These are phyloP conservation scores for Hortaea sp. DNA, from an alignment of 2,329 filamentous ascomycete species.

Conservation along the genomic window DNA sequence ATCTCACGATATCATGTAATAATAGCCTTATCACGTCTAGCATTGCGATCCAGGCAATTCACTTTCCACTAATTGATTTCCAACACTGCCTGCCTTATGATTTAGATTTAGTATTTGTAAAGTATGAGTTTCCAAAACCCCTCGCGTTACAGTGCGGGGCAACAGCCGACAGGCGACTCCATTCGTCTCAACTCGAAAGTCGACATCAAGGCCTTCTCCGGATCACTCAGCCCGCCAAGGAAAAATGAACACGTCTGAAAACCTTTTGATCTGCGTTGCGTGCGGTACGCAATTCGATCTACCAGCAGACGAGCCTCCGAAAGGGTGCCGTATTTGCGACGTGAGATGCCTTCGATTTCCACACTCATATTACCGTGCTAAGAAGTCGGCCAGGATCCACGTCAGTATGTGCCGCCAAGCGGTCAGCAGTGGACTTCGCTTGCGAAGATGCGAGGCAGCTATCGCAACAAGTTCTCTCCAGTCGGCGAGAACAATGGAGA, in stretches of 20 bases:
- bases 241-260: slow-evolving; percentile 3
- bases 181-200: too few species aligned
- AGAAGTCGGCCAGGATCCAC: slow-evolving; percentile 37
- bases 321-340: slow-evolving; percentile 61
- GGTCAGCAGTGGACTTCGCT: slow-evolving; percentile 61
- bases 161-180: too few species aligned
- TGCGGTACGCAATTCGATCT: slow-evolving; percentile 62
- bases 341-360: slow-evolving; percentile 34
- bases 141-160: too few species aligned
- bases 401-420: slow-evolving; percentile 56
- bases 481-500: slow-evolving; percentile 33
- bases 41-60: too few species aligned
- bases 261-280: slow-evolving; percentile 52
- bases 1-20: too few species aligned
- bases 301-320: slow-evolving; percentile 38
- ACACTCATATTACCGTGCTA: background rate
- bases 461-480: slow-evolving; percentile 46
- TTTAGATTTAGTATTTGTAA: too few species aligned
- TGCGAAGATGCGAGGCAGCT: slow-evolving; percentile 25
- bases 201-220: too few species aligned
- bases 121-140: too few species aligned
- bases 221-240: too few species aligned
- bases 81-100: too few species aligned
- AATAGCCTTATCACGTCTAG: too few species aligned
- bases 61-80: too few species aligned